Conservation (phyloP, 257 asterid genomes). For the Thymus quinquecostatus region DNA sequence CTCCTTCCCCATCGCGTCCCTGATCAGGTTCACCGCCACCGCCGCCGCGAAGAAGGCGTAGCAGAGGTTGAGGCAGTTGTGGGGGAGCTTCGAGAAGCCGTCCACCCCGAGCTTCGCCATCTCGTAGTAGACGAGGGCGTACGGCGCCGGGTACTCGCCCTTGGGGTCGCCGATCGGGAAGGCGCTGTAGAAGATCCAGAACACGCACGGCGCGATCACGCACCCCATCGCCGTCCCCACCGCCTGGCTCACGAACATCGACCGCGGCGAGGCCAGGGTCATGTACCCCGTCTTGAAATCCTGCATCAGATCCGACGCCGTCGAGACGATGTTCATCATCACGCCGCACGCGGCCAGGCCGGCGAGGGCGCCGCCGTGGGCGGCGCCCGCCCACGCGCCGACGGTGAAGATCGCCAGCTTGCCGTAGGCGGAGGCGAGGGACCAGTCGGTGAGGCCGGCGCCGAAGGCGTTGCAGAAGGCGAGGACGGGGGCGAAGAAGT, state of each 20-base stretch:
- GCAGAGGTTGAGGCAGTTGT: slow-evolving; percentile 58
- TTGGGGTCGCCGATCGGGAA: slow-evolving; percentile 46
- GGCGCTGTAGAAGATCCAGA: slow-evolving; percentile 11
- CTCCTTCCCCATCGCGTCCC: slow-evolving; percentile 56
- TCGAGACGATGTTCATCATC: slow-evolving; percentile 14
- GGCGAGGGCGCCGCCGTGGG: slow-evolving; percentile 11
- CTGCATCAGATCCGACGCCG: slow-evolving; percentile 1
- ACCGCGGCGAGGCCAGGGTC: slow-evolving; percentile 16
- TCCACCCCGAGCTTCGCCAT: slow-evolving; percentile 71
- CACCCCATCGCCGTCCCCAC: slow-evolving; percentile 15
- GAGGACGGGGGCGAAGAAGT: slow-evolving; percentile 5
- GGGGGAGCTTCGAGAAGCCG: slow-evolving; percentile 66
- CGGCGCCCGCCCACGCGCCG: slow-evolving; percentile 16
- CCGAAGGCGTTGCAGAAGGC: slow-evolving; percentile 19
- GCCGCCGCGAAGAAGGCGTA: slow-evolving; percentile 62
- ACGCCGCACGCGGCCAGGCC: slow-evolving; percentile 8
- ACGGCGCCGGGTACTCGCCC: slow-evolving; percentile 66
- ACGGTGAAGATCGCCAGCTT: slow-evolving; percentile 15
- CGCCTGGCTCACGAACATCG: slow-evolving; percentile 18
- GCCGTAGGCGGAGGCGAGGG: slow-evolving; percentile 8
- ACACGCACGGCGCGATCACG: background rate
- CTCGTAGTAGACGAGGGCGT: slow-evolving; percentile 50
- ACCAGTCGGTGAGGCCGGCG: slow-evolving; percentile 7
- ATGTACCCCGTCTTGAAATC: slow-evolving; percentile 14
- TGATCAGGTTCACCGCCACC: slow-evolving; percentile 46